Evolutionary conservation across 2,329 filamentous ascomycete genomes (phyloP), one percentile per base, ranked within the genome.

Genomic region (Alternaria consortialis): DNA sequence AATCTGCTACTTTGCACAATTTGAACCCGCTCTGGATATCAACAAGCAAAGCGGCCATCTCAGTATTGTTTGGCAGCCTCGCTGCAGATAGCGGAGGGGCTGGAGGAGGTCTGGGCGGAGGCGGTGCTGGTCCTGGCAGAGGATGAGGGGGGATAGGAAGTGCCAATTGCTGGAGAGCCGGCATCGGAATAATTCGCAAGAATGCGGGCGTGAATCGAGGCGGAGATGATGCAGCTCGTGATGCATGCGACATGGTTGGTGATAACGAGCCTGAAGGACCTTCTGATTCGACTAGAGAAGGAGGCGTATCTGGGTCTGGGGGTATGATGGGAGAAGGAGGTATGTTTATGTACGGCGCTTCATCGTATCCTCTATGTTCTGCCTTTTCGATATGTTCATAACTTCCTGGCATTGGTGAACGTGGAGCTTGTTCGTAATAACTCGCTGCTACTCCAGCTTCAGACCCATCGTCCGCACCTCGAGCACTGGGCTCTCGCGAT

Each of bases 1-100:
- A n/a, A 13, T 46, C 37, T 20, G 34, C 25, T 11, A 63, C 55
- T 37, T 37, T 58, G 12, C 58, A 54, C 15, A 61, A 42, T 13
- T 60, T 51, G 17, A 32, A 29, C 2, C 51, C 43, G 7, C 37
- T n/a, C 20, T 52, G 34, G 11, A 64, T 60, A 3, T 46, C 54
- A 25, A 29, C 20, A 15, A 60, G 40, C 11, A 60, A 31, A 23
- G 20, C 43, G 32, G 29, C 20, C 5, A 13, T 43, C 20, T 11
- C 20, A 15, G 5, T 15, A 8, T 42, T 25, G 12, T 27, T 12
- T 5, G 36, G 13, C 11, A n/a, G 23, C 13, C 23, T 42, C n/a
- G 7, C 44, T 48, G 17, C 20, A 9, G 23, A 34, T 36, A 12
- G 39, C 36, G 23, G 53, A 34, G 47, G 42, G 3, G 20, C 29